Evolutionary conservation across 805 yeast genomes (phyloP).

Genomic region (Wickerhamomyces hampshirensis): DNA sequence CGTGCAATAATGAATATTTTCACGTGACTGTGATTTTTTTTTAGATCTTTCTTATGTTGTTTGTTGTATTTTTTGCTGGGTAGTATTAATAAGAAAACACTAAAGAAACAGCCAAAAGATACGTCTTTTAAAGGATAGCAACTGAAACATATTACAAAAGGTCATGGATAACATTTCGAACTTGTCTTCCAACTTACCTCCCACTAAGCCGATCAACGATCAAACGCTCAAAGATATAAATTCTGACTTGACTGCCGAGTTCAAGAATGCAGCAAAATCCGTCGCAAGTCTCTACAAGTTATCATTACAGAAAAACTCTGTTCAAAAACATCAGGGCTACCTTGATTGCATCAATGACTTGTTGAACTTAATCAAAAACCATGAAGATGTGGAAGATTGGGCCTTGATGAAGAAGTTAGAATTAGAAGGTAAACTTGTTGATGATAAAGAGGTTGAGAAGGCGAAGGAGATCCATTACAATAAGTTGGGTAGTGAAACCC

Average conservation of each 20-base stretch:
- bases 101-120: background rate
- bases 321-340: constrained; percentile 53
- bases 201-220: constrained; percentile 43
- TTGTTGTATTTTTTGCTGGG: too few relatives aligned
- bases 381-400: constrained; percentile 47
- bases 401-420: constrained; percentile 44
- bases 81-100: background rate
- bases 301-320: constrained; percentile 43
- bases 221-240: constrained; percentile 43
- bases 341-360: constrained; percentile 57
- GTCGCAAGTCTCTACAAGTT: constrained; percentile 62
- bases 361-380: constrained; percentile 34
- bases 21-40: too few relatives aligned
- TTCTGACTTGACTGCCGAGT: constrained; percentile 53
- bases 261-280: constrained; percentile 66
- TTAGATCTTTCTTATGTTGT: too few relatives aligned
- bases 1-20: background rate
- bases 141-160: background rate
- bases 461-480: too few relatives aligned
- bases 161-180: constrained; percentile 55
- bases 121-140: background rate
- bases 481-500: background rate
- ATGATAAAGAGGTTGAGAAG: background rate
- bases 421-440: constrained; percentile 20
- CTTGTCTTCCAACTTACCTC: constrained; percentile 50